Evolutionary conservation across 805 yeast species (phyloP).

Genomic region (Kluyveromyces wickerhamii): DNA sequence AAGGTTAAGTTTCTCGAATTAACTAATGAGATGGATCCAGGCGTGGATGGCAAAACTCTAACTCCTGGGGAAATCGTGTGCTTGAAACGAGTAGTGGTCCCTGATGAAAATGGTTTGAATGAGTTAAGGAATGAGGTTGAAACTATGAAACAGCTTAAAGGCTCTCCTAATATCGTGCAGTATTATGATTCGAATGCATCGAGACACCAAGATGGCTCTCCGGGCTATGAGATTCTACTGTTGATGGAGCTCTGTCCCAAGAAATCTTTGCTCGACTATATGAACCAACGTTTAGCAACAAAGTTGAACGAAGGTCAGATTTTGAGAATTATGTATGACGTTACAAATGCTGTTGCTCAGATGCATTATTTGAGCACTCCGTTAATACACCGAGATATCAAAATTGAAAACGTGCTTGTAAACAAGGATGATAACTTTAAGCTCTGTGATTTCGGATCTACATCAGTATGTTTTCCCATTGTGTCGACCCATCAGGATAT

Average conservation of each 20-base stretch:
- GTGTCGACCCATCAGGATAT: slow-evolving; percentile 70
- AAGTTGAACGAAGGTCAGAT: slow-evolving; percentile 74
- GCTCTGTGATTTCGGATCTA: slow-evolving; percentile 91
- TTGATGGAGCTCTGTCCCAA: slow-evolving; percentile 92
- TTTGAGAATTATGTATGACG: slow-evolving; percentile 74
- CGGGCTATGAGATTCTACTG: slow-evolving; percentile 76
- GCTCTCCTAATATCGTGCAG: slow-evolving; percentile 52
- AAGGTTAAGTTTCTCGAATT: slow-evolving; percentile 42
- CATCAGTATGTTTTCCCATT: slow-evolving; percentile 43
- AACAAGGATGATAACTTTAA: slow-evolving; percentile 64
- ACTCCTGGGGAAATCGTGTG: slow-evolving; percentile 47
- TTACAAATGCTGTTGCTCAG: slow-evolving; percentile 67
- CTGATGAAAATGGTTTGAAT: slow-evolving; percentile 59
- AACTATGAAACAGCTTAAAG: slow-evolving; percentile 57
- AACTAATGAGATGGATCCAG: slow-evolving; percentile 17
- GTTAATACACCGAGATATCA: slow-evolving; percentile 84
- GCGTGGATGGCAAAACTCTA: slow-evolving; percentile 27
- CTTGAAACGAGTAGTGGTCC: slow-evolving; percentile 65
- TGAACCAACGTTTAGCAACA: slow-evolving; percentile 78
- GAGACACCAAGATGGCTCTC: slow-evolving; percentile 32
- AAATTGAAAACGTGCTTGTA: slow-evolving; percentile 88
- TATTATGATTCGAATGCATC: slow-evolving; percentile 75
- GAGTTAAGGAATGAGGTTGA: slow-evolving; percentile 68
- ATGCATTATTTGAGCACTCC: slow-evolving; percentile 71
- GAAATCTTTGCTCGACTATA: slow-evolving; percentile 77